Evolutionary conservation across 2,329 filamentous ascomycete species (phyloP), one percentile per base, ranked within the genome.

Genomic region (Ramichloridium luteum): DNA sequence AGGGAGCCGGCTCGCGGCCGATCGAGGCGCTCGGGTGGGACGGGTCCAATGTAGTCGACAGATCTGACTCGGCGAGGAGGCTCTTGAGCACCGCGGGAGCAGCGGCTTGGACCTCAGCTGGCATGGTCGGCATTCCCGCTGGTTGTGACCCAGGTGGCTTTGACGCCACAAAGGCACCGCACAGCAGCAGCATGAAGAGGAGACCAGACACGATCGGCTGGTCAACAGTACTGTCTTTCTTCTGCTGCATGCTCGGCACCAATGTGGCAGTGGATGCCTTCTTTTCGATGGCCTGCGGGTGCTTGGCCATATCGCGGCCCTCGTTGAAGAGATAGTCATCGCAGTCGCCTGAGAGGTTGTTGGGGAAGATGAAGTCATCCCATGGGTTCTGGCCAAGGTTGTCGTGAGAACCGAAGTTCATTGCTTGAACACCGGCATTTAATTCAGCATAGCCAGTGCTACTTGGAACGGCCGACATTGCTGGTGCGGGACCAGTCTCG

Each of bases 141-240:
- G 70, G 64, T 11, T 77, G 67, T 27, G 75, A 72, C 45, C 75
- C 75, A 13, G 77, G 67, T 27, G 77, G 74, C 60, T 86, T 92
- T 17, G 88, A 94, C 40, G 90, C 80, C 47, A 96, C 85, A 54
- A 94, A 93, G 32, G 90, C 90, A 53, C 90, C 90, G 43, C 93
- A 86, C 33, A 98, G 79, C 53, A 98, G 80, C 46, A 94, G 80
- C 84, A 94, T 93, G 59, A 88, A 79, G 56, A 96, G 69, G 49
- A 96, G 62, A 49, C 83, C 74, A 31, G 84, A 82, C 49, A 86
- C 81, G 45, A 83, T 77, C 39, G 77, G 70, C 37, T 67, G 63
- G 36, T 68, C 67, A 18, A 39, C 32, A 39, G 46, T 27, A 20
- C 18, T 26, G 3, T 50, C 45, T 49, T 41, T 48, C 43, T 30